A percentile compares a stretch with the other conserved stretches of the same genome.
phyloP scores from a whole-genome alignment of 495 filamentous ascomycete species.

The Penicillium daleae region DNA sequence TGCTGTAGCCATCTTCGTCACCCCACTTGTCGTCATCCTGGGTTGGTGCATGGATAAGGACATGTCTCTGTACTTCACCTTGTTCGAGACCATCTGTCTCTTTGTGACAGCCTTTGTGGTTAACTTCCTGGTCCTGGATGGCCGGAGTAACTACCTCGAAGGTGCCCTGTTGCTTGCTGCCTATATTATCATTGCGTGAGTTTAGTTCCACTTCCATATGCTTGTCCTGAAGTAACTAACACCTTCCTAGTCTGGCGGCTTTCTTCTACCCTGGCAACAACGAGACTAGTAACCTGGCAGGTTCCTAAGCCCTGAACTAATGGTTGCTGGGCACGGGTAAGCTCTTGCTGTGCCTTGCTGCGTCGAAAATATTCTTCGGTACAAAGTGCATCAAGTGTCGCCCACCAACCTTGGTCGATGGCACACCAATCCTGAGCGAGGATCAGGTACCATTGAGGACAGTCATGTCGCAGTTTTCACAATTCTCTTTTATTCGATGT shows the following conservation, averaged over 20 bases:
- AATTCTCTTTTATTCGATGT: background rate
- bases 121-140: constrained; percentile 88
- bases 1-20: constrained; percentile 79
- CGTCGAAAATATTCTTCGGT: background rate
- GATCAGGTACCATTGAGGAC: background rate
- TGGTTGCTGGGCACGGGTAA: background rate
- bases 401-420: background rate
- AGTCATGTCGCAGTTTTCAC: background rate
- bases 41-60: constrained; percentile 82
- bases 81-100: constrained; percentile 86
- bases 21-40: constrained; percentile 84
- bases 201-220: constrained; percentile 8
- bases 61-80: constrained; percentile 88
- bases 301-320: background rate
- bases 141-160: constrained; percentile 86
- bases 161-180: constrained; percentile 79
- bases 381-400: background rate
- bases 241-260: constrained; percentile 32
- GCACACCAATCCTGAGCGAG: background rate
- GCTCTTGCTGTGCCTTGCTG: background rate
- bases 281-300: constrained; percentile 34
- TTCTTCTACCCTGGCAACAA: constrained; percentile 42
- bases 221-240: constrained; percentile 7
- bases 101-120: constrained; percentile 87
- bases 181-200: constrained; percentile 63